Conservation (phyloP, 1,284 basidiomycete species). For the Cutaneotrichosporon arboriforme region DNA sequence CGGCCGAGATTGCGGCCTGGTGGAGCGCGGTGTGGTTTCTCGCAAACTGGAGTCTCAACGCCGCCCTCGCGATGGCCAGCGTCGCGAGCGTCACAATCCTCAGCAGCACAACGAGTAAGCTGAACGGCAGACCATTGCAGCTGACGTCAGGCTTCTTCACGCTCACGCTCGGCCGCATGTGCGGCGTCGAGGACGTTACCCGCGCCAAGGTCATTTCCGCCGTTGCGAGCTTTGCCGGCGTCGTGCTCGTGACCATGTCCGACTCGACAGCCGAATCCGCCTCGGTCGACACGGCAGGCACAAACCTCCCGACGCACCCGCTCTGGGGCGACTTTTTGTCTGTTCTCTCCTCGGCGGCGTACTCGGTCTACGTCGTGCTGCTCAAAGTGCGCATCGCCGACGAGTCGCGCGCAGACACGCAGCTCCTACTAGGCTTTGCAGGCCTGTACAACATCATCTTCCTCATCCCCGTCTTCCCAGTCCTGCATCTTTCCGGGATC, state of each 20-base stretch:
- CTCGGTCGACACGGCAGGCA: slow-evolving; percentile 4
- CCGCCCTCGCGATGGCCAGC: slow-evolving; percentile 73
- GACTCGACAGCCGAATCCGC: slow-evolving; percentile 54
- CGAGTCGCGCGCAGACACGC: slow-evolving; percentile 85
- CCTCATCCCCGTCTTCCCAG: slow-evolving; percentile 73
- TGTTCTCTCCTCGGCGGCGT: slow-evolving; percentile 74
- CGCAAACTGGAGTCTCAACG: slow-evolving; percentile 85
- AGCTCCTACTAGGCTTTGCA: slow-evolving; percentile 88
- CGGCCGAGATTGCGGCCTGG: slow-evolving; percentile 64
- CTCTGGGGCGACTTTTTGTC: slow-evolving; percentile 73
- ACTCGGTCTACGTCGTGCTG: slow-evolving; percentile 85
- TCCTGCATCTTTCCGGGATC: slow-evolving; percentile 69
- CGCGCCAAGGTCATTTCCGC: slow-evolving; percentile 74
- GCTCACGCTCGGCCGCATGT: slow-evolving; percentile 73
- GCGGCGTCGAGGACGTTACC: slow-evolving; percentile 74
- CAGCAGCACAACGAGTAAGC: slow-evolving; percentile 77
- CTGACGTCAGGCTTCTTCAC: slow-evolving; percentile 79
- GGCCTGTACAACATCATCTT: slow-evolving; percentile 79
- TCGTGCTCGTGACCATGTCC: slow-evolving; percentile 76
- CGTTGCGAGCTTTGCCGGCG: slow-evolving; percentile 73
- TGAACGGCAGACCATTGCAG: neutral
- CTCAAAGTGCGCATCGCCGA: slow-evolving; percentile 80
- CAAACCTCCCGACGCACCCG: slow-evolving; percentile 28
- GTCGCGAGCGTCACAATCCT: slow-evolving; percentile 87
- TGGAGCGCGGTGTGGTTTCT: slow-evolving; percentile 86